Conservation (phyloP, 73 alveolate genomes). For the Paraurostyla sp. region DNA sequence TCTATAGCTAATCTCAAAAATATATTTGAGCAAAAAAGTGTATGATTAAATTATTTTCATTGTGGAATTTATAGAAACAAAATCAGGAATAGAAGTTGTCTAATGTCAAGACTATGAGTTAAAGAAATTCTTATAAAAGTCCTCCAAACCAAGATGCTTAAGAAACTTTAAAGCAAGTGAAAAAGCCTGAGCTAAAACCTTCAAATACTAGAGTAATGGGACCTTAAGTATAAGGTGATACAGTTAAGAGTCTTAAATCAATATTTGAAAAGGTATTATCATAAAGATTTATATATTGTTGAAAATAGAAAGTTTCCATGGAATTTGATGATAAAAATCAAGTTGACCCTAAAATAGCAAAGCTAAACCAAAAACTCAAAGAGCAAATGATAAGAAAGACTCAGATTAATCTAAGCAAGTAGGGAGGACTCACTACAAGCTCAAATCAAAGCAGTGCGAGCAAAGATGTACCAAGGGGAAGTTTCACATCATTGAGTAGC, state of each 20-base stretch:
- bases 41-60: not conserved
- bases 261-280: conserved; percentile 2
- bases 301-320: not conserved
- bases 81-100: not conserved
- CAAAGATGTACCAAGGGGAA: too few species aligned
- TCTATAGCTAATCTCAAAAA: not conserved
- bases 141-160: not conserved
- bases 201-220: not conserved
- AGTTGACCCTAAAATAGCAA: not conserved
- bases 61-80: not conserved
- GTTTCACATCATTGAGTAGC: too few species aligned
- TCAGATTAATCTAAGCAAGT: too few species aligned
- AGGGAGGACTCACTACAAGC: too few species aligned
- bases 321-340: not conserved
- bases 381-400: too few species aligned
- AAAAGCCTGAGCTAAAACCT: not conserved
- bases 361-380: too few species aligned
- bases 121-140: not conserved
- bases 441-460: too few species aligned
- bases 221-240: not conserved
- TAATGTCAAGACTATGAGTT: conserved; percentile 10
- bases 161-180: not conserved
- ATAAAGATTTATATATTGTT: not conserved
- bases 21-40: conserved; percentile 13
- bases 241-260: not conserved